Base-by-base conservation (phyloP, 2,329 filamentous ascomycete genomes). In the Orbilia quercus region DNA sequence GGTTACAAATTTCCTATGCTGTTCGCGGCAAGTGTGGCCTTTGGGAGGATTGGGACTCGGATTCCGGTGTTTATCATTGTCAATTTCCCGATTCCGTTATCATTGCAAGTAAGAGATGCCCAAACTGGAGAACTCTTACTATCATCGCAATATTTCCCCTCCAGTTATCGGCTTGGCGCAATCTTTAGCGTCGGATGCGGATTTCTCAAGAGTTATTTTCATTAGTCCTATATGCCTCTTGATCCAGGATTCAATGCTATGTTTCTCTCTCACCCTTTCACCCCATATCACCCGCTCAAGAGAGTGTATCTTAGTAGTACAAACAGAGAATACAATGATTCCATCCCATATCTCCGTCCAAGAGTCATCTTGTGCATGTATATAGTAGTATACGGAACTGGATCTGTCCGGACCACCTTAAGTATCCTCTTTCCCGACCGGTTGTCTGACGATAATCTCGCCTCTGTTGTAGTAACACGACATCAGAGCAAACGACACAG, bases 391-490 rank as follows among this genome's bases (percentile, higher is more conserved):
- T 66, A 66, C 55, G 66, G 66, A 64, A 47, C 51, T 55, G 53
- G 66, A 18, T 60, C 42, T 40, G 25, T 54, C 55, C 48, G 16
- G 51, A 18, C 36, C 34, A 23, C 7, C 58, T 23, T 20, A 45
- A 53, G 53, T 53, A 40, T 18, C 42, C 45, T 28, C 53, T 54
- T 59, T 50, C 48, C 50, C 34, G 2, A 88, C 87, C 1, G 87
- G 86, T 7, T 86, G 87, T 76, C 82, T 84, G 60, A 84, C 84
- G 0, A 84, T 91, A 78, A 85, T 95, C 84, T 84, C 91, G 79
- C 57, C 51, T 71, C 6, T 12, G 31, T 84, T 85, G 1, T 87
- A 85, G 54, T 87, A 85, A 4, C 86, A 86, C 1, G 86, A 88
- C 77, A 86, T 87, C 75, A 84, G 86, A 76, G 86, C 86, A 22